phyloP scores from a whole-genome alignment of 2,329 filamentous ascomycete genomes.

The Diaporthe aspalathi region DNA sequence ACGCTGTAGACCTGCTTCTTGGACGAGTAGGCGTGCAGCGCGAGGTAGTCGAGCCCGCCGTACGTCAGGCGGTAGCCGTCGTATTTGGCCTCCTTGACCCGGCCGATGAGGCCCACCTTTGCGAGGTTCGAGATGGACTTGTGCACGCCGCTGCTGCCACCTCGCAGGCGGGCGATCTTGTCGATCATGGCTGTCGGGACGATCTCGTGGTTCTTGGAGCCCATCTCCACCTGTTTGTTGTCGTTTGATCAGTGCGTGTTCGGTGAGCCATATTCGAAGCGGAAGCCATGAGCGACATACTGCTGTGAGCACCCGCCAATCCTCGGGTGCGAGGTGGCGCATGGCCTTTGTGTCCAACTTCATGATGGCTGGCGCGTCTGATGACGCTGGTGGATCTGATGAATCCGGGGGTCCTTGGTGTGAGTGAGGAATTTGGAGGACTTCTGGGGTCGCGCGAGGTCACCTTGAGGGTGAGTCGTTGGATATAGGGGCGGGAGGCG shows the following conservation, averaged over 20 bases:
- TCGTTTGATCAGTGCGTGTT: constrained; percentile 48
- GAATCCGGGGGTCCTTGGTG: not conserved
- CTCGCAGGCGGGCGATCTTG: constrained; percentile 83
- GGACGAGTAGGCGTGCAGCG: constrained; percentile 88
- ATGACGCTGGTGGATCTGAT: not conserved
- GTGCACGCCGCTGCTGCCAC: constrained; percentile 82
- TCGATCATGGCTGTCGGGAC: constrained; percentile 92
- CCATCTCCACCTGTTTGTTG: constrained; percentile 81
- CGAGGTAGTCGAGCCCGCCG: constrained; percentile 97
- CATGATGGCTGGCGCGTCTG: constrained; percentile 65
- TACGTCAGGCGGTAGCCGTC: constrained; percentile 98
- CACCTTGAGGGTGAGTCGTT: too few relatives aligned
- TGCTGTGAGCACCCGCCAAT: constrained; percentile 94
- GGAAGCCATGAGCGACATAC: constrained; percentile 66
- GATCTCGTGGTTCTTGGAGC: constrained; percentile 96
- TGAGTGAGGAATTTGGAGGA: not conserved
- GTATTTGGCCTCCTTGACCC: constrained; percentile 95
- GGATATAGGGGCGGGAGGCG: not conserved
- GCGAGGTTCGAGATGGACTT: constrained; percentile 90
- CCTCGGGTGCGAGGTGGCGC: constrained; percentile 90
- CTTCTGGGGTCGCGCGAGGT: not conserved
- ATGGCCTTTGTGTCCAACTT: constrained; percentile 94
- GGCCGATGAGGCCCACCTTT: constrained; percentile 90
- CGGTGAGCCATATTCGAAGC: constrained; percentile 27
- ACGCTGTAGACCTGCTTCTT: constrained; percentile 88